Base-by-base conservation (phyloP, 108 stramenopile species). In the Licmophora abbreviata region DNA sequence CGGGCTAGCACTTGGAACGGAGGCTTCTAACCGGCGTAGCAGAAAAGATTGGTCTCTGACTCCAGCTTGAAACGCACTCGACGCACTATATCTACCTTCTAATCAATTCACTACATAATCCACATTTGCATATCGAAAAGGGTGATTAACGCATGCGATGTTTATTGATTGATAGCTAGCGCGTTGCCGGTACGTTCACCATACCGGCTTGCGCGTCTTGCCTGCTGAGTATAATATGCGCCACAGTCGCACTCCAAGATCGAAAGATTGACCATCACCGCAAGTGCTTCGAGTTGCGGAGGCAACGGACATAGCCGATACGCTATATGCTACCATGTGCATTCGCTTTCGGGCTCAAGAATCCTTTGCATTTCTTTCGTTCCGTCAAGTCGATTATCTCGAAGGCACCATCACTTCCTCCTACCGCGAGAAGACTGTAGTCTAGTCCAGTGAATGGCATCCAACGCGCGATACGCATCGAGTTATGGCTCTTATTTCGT, bases 351-450 rank as follows among this genome's bases (percentile, higher is more conserved):
- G n/a, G n/a, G n/a, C n/a, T n/a, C n/a, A n/a, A n/a, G 54, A 63
- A 67, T 30, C 66, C 69, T 10, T 50, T 57, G 35, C 69, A 67
- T 24, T 53, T 20, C 22, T 56, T 25, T 42, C 66, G 36, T 35
- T 73, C 59, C 29, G 83, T 71, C 32, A 84, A 46, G 43, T 84
- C 77, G 3, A 84, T 26, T 14, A 84, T 70, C 57, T 84, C 83
- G 20, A 84, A 36, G 54, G 76, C 74, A 0, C 83, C 83, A 51
- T 84, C 78, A 10, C 76, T 74, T 11, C 83, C 78, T 25, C 78
- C 83, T 37, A 77, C 51, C n/a, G 78, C 83, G 4, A 84, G 64
- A 17, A 71, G 40, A 38, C 58, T 67, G 49, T 71, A 56, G 29
- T 60, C 56, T 23, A 56, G 64, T 44, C 47, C 48, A 26, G 51